These are phyloP conservation scores for Penicillium cataractarum DNA, from an alignment of 495 filamentous ascomycete genomes.

Conservation along the genomic window DNA sequence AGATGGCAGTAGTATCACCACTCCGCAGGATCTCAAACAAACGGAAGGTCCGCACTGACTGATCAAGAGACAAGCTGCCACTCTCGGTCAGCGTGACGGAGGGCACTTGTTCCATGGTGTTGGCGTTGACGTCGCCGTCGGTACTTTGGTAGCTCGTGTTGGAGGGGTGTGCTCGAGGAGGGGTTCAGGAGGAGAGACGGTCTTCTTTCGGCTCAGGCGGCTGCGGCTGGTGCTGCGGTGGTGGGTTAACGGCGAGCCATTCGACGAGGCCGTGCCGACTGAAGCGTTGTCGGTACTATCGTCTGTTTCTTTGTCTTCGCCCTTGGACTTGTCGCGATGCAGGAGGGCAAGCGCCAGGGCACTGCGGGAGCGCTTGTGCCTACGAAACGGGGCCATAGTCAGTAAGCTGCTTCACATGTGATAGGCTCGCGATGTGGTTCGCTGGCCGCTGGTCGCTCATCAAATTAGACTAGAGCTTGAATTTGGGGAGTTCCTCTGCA, in stretches of 20 bases:
- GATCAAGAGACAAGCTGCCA: conserved; percentile 70
- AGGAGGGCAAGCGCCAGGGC: conserved; percentile 55
- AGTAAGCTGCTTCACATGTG: conserved; percentile 32
- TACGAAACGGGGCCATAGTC: conserved; percentile 32
- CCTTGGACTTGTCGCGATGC: conserved; percentile 53
- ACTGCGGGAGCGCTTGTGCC: conserved; percentile 60
- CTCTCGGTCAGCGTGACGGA: conserved; percentile 36
- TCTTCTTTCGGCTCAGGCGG: conserved; percentile 29
- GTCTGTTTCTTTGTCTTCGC: conserved; percentile 37
- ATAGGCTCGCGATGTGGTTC: conserved; percentile 12
- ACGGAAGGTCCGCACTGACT: conserved; percentile 91
- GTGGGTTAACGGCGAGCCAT: conserved; percentile 33
- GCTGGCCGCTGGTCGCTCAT: neutral
- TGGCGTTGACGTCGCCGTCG: conserved; percentile 12
- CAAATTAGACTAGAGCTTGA: neutral
- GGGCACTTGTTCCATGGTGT: conserved; percentile 39
- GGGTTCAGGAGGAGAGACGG: conserved; percentile 28
- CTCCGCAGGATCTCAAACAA: conserved; percentile 89
- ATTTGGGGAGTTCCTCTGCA: neutral
- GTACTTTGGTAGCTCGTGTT: conserved; percentile 23
- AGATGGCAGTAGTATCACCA: conserved; percentile 88
- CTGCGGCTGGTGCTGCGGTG: conserved; percentile 39
- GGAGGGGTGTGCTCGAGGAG: conserved; percentile 33
- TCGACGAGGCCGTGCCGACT: conserved; percentile 31
- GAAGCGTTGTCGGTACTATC: conserved; percentile 37